Percentiles rank a stretch among this genome's conserved stretches.
phyloP scores from a whole-genome alignment of 495 filamentous ascomycete genomes.

The Daldinia concentrica region DNA sequence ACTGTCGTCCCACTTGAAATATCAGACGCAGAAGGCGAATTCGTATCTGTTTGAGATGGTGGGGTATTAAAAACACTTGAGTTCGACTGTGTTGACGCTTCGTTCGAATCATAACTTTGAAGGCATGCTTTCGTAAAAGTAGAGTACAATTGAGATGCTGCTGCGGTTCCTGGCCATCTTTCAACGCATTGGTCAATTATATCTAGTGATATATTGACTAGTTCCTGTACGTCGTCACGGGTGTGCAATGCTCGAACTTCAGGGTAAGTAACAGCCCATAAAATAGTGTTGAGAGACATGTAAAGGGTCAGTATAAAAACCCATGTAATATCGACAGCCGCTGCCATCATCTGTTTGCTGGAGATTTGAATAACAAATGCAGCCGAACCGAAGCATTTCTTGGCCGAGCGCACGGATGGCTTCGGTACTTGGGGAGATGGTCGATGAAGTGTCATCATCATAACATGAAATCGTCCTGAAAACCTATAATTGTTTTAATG shows the following conservation, averaged over 20 bases:
- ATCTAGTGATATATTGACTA: slow-evolving; percentile 76
- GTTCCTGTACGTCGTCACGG: slow-evolving; percentile 74
- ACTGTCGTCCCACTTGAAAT: slow-evolving; percentile 33
- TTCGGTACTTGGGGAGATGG: slow-evolving; percentile 91
- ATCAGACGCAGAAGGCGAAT: slow-evolving; percentile 55
- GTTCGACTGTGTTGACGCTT: slow-evolving; percentile 59
- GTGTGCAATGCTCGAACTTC: slow-evolving; percentile 76
- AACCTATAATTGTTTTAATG: slow-evolving; percentile 66
- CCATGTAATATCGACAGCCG: slow-evolving; percentile 87
- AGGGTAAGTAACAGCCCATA: slow-evolving; percentile 82
- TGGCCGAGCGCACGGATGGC: slow-evolving; percentile 77
- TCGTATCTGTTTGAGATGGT: slow-evolving; percentile 58
- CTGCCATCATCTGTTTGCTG: slow-evolving; percentile 75
- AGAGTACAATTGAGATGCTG: slow-evolving; percentile 81
- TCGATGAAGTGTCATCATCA: slow-evolving; percentile 83
- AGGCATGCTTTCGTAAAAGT: slow-evolving; percentile 84
- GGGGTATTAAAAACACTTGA: slow-evolving; percentile 70
- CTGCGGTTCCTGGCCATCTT: slow-evolving; percentile 87
- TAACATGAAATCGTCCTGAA: slow-evolving; percentile 77
- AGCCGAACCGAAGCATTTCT: slow-evolving; percentile 82
- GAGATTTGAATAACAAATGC: slow-evolving; percentile 81
- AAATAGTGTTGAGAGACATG: slow-evolving; percentile 83
- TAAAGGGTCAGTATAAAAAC: slow-evolving; percentile 87
- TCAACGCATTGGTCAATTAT: slow-evolving; percentile 77
- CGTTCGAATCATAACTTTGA: slow-evolving; percentile 77